Conservation (phyloP, 352 stramenopile genomes). For the Pythium rhizo-oryzae region DNA sequence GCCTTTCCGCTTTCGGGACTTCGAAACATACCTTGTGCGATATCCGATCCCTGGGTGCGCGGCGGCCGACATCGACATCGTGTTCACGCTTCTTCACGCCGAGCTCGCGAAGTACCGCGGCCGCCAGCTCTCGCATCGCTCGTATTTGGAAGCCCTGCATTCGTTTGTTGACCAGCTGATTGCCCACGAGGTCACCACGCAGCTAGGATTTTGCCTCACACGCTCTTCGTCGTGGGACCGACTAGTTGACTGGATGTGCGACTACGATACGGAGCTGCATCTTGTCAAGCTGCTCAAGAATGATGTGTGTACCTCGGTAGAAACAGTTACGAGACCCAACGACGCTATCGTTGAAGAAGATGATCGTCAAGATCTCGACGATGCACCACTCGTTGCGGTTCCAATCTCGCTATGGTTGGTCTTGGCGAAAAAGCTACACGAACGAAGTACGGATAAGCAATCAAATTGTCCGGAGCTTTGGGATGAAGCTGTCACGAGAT, state of each 20-base stretch:
- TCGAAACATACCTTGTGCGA: slow-evolving; percentile 19
- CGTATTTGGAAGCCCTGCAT: slow-evolving; percentile 4
- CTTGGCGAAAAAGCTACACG: slow-evolving; percentile 6
- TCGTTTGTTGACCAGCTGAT: slow-evolving; percentile 20
- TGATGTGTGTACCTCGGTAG: slow-evolving; percentile 12
- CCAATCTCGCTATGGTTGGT: slow-evolving; percentile 26
- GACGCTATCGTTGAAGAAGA: background rate
- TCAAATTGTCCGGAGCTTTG: background rate
- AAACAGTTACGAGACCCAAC: background rate
- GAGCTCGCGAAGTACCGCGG: slow-evolving; percentile 5
- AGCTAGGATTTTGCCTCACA: slow-evolving; percentile 15
- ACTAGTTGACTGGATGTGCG: slow-evolving; percentile 25
- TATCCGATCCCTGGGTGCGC: slow-evolving; percentile 18
- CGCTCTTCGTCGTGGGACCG: slow-evolving; percentile 8
- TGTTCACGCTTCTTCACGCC: slow-evolving; percentile 27
- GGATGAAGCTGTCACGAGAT: background rate
- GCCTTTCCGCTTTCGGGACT: slow-evolving; percentile 25
- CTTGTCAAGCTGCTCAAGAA: slow-evolving; percentile 14
- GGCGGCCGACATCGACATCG: slow-evolving; percentile 17
- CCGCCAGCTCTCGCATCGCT: slow-evolving; percentile 14
- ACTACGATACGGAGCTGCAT: slow-evolving; percentile 14
- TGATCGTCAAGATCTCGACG: background rate
- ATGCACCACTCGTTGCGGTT: background rate
- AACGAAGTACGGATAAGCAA: background rate
- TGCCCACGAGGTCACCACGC: slow-evolving; percentile 2